Percentiles rank a stretch among this genome's conserved stretches.
phyloP scores from a whole-genome alignment of 177 flowering plant genomes.

The Tripterygium wilfordii region DNA sequence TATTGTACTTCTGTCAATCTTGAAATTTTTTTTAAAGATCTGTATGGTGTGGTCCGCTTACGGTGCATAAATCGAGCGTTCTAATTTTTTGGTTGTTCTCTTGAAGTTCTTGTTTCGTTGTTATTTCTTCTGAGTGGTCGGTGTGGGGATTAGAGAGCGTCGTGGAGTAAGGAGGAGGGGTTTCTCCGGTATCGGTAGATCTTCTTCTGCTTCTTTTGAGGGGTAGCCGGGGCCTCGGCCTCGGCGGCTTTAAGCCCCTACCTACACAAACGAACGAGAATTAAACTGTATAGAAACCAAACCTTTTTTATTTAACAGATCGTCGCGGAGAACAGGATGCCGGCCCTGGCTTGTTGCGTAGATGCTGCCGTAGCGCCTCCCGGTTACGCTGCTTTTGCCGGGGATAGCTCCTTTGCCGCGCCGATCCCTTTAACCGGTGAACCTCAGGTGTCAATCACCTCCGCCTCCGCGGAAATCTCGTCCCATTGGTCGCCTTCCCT shows the following conservation, averaged over 20 bases:
- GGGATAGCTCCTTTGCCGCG: constrained; percentile 59
- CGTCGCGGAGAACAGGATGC: constrained; percentile 7
- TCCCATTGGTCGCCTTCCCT: constrained; percentile 62
- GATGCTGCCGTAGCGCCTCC: constrained; percentile 56
- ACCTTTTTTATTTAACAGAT: constrained; percentile 2
- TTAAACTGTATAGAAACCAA: constrained; percentile 7
- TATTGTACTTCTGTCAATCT: neutral
- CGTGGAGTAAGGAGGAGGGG: constrained; percentile 31
- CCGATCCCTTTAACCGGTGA: constrained; percentile 35
- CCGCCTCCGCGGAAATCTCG: constrained; percentile 9
- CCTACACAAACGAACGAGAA: constrained; percentile 24
- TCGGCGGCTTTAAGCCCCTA: constrained; percentile 99
- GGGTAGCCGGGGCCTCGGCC: constrained; percentile 99
- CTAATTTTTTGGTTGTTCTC: too few relatives aligned
- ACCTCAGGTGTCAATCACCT: constrained; percentile 19
- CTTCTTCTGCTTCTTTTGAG: constrained; percentile 75
- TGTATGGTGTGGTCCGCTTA: constrained; percentile 6
- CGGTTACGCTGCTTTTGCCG: constrained; percentile 47
- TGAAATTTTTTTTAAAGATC: constrained; percentile 2
- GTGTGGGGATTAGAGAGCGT: constrained; percentile 49
- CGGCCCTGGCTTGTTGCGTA: constrained; percentile 59
- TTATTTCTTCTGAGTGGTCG: constrained; percentile 41
- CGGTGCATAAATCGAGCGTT: neutral
- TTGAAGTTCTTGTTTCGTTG: too few relatives aligned
- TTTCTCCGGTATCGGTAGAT: constrained; percentile 18